phyloP scores from a whole-genome alignment of 192 early-diverging fungal species.

The Entomortierella parvispora region DNA sequence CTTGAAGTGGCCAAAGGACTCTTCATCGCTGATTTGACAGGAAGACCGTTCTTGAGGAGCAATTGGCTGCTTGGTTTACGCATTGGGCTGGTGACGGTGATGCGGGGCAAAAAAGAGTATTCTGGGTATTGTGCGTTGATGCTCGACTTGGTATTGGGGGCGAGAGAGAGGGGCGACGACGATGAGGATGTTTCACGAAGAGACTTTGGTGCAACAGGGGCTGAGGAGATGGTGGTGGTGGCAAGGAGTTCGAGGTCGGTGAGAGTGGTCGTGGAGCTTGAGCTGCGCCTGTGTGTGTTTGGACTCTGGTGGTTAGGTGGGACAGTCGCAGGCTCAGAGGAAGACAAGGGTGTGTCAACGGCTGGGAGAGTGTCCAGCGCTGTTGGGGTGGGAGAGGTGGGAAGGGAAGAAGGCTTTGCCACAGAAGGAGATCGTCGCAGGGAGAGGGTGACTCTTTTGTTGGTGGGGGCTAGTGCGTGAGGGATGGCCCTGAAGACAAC shows the following conservation, averaged over 20 bases:
- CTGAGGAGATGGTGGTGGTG: constrained; percentile 3
- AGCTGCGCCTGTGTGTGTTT: constrained; percentile 19
- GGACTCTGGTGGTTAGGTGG: constrained; percentile 35
- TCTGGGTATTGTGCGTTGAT: constrained; percentile 3
- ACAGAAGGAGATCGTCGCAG: constrained; percentile 17
- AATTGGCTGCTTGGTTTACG: constrained; percentile 9
- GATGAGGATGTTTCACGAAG: not conserved
- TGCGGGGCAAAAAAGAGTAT: not conserved
- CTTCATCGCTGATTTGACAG: constrained; percentile 46
- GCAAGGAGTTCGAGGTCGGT: not conserved
- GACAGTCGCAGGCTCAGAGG: constrained; percentile 13
- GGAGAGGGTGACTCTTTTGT: constrained; percentile 49
- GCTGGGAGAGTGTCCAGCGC: not conserved
- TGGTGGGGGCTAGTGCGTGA: constrained; percentile 41
- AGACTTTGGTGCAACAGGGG: not conserved
- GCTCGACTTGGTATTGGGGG: not conserved
- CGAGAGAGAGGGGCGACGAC: not conserved
- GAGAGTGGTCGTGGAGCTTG: constrained; percentile 4
- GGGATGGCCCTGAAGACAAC: constrained; percentile 46
- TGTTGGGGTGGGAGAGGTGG: constrained; percentile 2
- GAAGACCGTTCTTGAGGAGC: constrained; percentile 43
- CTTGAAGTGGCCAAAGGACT: constrained; percentile 2
- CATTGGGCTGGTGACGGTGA: not conserved
- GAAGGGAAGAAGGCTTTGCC: not conserved
- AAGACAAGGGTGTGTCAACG: not conserved